These are phyloP conservation scores for Solanum sitiens DNA, from an alignment of 257 asterid genomes.

Conservation along the genomic window DNA sequence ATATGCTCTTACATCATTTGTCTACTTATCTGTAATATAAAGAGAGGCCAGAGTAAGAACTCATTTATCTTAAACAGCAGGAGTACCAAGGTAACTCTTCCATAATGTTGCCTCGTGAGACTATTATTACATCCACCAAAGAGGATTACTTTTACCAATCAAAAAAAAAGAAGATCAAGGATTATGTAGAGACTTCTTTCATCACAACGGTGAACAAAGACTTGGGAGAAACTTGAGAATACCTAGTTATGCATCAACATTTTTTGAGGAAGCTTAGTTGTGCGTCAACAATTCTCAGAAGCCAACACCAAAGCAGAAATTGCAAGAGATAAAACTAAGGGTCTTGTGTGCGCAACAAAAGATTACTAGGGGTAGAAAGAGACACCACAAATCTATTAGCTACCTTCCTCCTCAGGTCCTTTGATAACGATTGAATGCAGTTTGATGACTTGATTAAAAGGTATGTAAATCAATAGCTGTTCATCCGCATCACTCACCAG, in stretches of 20 bases:
- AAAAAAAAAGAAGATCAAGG: background rate
- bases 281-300: background rate
- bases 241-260: background rate
- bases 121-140: background rate
- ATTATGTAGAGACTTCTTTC: background rate
- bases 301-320: background rate
- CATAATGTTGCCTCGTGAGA: background rate
- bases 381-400: background rate
- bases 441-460: slow-evolving; percentile 80
- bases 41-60: background rate
- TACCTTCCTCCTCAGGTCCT: slow-evolving; percentile 97
- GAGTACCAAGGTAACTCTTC: background rate
- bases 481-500: slow-evolving; percentile 97
- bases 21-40: background rate
- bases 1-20: background rate
- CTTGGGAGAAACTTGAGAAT: background rate
- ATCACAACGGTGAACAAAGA: background rate
- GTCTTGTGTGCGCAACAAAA: background rate
- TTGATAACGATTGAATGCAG: slow-evolving; percentile 58
- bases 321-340: background rate
- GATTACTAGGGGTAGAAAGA: background rate
- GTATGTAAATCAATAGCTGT: slow-evolving; percentile 79
- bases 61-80: background rate
- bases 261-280: background rate
- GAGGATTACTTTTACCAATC: background rate